A percentile compares a stretch with the other conserved stretches of the same genome.
Evolutionary conservation across 768 basidiomycete genomes (phyloP).

Genomic region (Lactarius sp.): DNA sequence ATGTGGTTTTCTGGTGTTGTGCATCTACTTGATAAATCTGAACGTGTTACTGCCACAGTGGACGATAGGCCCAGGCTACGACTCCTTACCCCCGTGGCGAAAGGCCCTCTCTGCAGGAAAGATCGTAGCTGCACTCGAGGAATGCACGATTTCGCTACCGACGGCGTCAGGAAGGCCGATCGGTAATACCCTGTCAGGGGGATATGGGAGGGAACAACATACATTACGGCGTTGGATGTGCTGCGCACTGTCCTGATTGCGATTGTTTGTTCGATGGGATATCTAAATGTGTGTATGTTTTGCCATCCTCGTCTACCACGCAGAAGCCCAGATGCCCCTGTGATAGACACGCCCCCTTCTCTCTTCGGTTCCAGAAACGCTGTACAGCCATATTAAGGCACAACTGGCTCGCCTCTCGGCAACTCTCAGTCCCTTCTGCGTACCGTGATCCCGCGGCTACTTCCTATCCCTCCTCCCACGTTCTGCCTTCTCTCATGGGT

Average conservation of each 20-base stretch:
- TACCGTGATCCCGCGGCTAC: constrained; percentile 42
- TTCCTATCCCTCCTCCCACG: constrained; percentile 49
- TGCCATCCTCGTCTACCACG: background rate
- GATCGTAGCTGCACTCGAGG: too few species aligned
- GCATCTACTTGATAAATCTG: constrained; percentile 53
- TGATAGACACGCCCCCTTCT: constrained; percentile 53
- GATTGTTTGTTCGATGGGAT: constrained; percentile 41
- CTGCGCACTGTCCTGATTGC: constrained; percentile 49
- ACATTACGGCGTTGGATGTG: constrained; percentile 65
- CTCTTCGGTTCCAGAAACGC: constrained; percentile 39
- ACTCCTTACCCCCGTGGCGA: constrained; percentile 57
- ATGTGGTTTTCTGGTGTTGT: constrained; percentile 58
- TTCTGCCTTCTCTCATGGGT: constrained; percentile 57
- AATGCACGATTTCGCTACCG: too few species aligned
- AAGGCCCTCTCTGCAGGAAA: constrained; percentile 61
- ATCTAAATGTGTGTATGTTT: constrained; percentile 42
- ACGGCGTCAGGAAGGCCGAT: constrained; percentile 40
- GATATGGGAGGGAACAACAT: constrained; percentile 69
- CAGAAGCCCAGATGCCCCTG: constrained; percentile 1
- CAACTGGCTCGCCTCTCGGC: constrained; percentile 32
- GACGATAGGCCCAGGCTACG: constrained; percentile 52
- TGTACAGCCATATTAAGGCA: constrained; percentile 31
- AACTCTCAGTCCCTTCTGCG: constrained; percentile 39
- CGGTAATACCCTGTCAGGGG: background rate
- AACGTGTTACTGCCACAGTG: constrained; percentile 46